Evolutionary conservation across 176 grass and related monocot species (phyloP), one percentile per base, ranked within the genome.

Genomic region (Miscanthus lutarioriparius): DNA sequence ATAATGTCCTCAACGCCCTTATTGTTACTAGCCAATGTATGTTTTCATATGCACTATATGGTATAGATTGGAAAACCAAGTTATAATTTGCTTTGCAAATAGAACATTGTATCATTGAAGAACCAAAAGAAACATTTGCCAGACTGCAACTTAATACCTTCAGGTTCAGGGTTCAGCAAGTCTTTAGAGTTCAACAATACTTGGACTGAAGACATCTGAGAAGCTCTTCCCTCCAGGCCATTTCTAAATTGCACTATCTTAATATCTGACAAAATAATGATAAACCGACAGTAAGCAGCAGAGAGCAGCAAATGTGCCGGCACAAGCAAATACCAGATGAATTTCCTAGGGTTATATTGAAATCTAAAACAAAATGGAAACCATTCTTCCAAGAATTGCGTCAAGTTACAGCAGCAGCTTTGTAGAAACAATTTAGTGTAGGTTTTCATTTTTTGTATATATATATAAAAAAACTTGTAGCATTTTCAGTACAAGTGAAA

Each of bases 231-330:
- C 74, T 94, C 89, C 78, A 91, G 43, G 2, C 74, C 72, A 89
- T 87, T 89, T 76, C 87, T 87, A 53, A 89, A 91, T 51, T 89
- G 85, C 33, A 91, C 70, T 48, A 94, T 89, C 63, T 91, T 91
- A 69, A 94, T 86, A 89, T 91, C 89, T 94, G 80, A 79, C 15
- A 80, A 80, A 23, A 43, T 17, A 80, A 80, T 2, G 11, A 80
- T 5, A 48, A 51, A 11, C 33, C 13, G 23, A 23, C 30, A 6
- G 6, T 85, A 14, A 76, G 64, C 38, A 43, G 39, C 16, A 16
- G 38, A 20, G 7, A 70, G 37, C 1, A 47, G 19, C 20, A 66
- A 64, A 77, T 20, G 56, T 54, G 40, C 6, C 33, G 17, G n/a
- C 23, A 77, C 20, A 27, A 53, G 4, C 38, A 53, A 14, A 64